Evolutionary conservation across 352 stramenopile species (phyloP), one percentile per base, ranked within the genome.

Genomic region (Pythium apleroticum): DNA sequence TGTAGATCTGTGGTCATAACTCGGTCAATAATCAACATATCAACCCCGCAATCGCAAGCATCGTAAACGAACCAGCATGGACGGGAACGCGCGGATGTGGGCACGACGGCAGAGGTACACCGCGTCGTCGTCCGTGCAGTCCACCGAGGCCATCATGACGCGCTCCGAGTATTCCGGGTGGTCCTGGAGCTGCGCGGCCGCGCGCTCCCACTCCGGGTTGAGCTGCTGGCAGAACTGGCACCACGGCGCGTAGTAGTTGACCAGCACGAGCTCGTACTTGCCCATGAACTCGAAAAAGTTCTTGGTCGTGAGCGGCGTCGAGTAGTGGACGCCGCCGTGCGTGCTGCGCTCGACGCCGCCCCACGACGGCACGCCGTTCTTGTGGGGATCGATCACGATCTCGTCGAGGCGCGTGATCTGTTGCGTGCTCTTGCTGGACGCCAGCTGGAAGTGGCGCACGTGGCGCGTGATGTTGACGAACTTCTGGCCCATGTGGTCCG

Each of bases 171-270:
- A 95, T 65, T 93, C 84, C 1, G 84, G 84, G 46, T 93, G 84
- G 55, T 91, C 83, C 0, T 78, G 69, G 25, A 93, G 61, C 63
- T 92, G 81, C 19, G 80, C 76, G 9, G 86, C 86, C 0, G 84
- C 86, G 48, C 76, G 73, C 54, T 93, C 82, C 86, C 86, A 95
- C 49, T 91, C 78, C 0, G 86, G 86, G 58, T 90, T 81, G 35
- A 95, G 76, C 52, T 84, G 64, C 59, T 89, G 86, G 49, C 79
- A 88, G 68, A 80, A 95, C 22, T 73, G 79, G 66, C 86, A 95
- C 86, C 86, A 95, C 0, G 84, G 86, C 22, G 86, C 86, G 61
- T 92, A 93, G 57, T 88, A 95, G 63, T 95, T 93, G 52, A 95
- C 81, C 30, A 95, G 71, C 59, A 93, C 84, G 31, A 95, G 74